Evolutionary conservation across 495 filamentous ascomycete genomes (phyloP).

Genomic region (Lichenothelia convexa): DNA sequence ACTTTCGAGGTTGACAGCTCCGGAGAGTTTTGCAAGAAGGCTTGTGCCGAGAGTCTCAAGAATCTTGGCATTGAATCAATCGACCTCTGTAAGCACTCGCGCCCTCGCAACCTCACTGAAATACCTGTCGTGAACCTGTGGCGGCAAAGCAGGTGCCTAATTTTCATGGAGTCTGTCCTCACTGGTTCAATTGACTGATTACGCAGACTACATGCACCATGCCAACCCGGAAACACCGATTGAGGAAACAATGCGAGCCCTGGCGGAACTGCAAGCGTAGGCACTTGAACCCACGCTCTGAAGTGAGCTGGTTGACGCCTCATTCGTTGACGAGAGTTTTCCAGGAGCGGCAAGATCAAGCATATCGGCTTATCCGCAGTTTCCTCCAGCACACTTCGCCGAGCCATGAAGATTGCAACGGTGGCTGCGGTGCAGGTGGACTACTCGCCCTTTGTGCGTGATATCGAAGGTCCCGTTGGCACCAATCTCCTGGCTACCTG

Average conservation of each 20-base stretch:
- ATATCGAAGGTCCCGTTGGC: constrained; percentile 23
- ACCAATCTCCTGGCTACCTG: constrained; percentile 22
- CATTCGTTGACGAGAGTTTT: too few species aligned
- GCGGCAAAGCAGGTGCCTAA: constrained; percentile 29
- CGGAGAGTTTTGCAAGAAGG: constrained; percentile 26
- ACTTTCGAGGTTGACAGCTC: constrained; percentile 19
- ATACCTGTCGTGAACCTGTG: constrained; percentile 44
- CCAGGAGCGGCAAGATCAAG: constrained; percentile 33
- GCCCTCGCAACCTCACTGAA: too few species aligned
- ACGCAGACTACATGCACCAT: too few species aligned
- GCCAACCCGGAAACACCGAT: too few species aligned
- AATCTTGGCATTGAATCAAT: constrained; percentile 27
- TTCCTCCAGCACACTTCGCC: constrained; percentile 23
- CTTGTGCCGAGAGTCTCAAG: constrained; percentile 27
- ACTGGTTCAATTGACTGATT: too few species aligned
- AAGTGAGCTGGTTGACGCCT: too few species aligned
- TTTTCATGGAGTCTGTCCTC: too few species aligned
- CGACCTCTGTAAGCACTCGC: too few species aligned
- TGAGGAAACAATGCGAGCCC: too few species aligned
- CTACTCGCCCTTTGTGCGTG: constrained; percentile 26
- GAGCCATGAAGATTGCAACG: constrained; percentile 22
- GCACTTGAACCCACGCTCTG: too few species aligned
- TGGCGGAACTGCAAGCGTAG: too few species aligned
- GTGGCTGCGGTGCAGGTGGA: constrained; percentile 27
- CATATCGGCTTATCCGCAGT: constrained; percentile 31